Percentiles rank a stretch among this genome's conserved stretches.
Conservation (phyloP, 352 stramenopile species). For the Phytopythium oedochilum region DNA sequence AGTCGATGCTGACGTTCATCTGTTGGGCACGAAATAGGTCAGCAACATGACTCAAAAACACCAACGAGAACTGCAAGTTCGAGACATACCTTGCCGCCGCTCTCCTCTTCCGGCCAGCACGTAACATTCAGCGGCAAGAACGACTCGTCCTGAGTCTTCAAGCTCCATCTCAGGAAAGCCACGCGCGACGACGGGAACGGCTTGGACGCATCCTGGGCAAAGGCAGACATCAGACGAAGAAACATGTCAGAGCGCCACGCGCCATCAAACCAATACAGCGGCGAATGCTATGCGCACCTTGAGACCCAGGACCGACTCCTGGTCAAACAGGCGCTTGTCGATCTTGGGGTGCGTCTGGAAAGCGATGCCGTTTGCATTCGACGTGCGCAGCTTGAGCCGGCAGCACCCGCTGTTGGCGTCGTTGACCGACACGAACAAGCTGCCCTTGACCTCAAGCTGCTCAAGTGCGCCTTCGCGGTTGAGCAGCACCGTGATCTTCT, state of each 20-base stretch:
- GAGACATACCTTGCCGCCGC: conserved; percentile 54
- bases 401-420: conserved; percentile 63
- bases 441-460: conserved; percentile 86
- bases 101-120: conserved; percentile 85
- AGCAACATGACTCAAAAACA: no score
- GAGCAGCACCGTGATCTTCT: conserved; percentile 84
- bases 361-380: conserved; percentile 60
- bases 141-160: conserved; percentile 86
- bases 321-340: conserved; percentile 85
- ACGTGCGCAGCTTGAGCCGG: conserved; percentile 69
- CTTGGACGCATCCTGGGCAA: conserved; percentile 57
- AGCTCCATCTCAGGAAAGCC: conserved; percentile 77
- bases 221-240: not conserved
- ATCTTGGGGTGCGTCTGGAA: conserved; percentile 88
- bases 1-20: conserved; percentile 87
- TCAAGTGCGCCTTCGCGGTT: conserved; percentile 79
- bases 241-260: not conserved
- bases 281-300: conserved; percentile 23
- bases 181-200: conserved; percentile 79
- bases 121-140: conserved; percentile 84
- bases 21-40: no score
- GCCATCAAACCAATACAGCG: not conserved
- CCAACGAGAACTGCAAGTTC: not conserved
- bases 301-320: conserved; percentile 70
- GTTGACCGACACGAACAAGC: conserved; percentile 81